Percentiles rank a stretch among this genome's conserved stretches.
phyloP scores from a whole-genome alignment of 805 yeast genomes.

The Huiozyma sinensis region DNA sequence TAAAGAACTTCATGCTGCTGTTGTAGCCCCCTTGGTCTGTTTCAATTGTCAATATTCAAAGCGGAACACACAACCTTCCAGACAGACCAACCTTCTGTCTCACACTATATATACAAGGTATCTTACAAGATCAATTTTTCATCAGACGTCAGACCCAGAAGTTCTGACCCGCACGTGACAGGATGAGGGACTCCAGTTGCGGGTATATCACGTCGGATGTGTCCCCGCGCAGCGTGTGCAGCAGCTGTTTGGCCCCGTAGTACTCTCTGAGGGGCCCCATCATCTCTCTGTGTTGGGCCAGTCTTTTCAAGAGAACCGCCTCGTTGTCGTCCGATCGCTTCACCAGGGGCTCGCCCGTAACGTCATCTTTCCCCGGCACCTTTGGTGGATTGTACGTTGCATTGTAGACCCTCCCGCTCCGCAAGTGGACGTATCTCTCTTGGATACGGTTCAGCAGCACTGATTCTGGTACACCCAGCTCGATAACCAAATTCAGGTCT shows the following conservation, averaged over 20 bases:
- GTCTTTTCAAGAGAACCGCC: slow-evolving; percentile 55
- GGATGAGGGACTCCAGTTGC: slow-evolving; percentile 31
- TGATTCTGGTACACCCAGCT: slow-evolving; percentile 75
- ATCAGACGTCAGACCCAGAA: neutral
- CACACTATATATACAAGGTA: neutral
- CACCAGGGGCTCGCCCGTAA: slow-evolving; percentile 77
- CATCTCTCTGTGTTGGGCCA: slow-evolving; percentile 49
- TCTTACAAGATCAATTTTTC: neutral
- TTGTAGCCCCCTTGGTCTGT: too few species aligned
- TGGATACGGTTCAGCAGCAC: slow-evolving; percentile 74
- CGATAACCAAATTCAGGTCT: slow-evolving; percentile 66
- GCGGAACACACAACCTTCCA: neutral
- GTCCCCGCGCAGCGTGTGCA: slow-evolving; percentile 54
- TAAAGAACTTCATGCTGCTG: slow-evolving; percentile 52
- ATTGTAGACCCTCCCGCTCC: slow-evolving; percentile 82
- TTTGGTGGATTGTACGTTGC: slow-evolving; percentile 84
- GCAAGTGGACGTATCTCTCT: slow-evolving; percentile 73
- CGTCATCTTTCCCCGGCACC: slow-evolving; percentile 67
- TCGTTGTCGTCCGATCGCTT: slow-evolving; percentile 80
- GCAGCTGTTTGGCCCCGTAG: slow-evolving; percentile 40
- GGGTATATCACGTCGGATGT: slow-evolving; percentile 83
- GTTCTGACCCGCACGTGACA: neutral
- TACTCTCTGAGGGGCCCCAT: slow-evolving; percentile 56
- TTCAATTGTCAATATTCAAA: neutral
- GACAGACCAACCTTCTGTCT: neutral